Base-by-base conservation (phyloP, 805 yeast species). In the Diddensiella santjacobensis region DNA sequence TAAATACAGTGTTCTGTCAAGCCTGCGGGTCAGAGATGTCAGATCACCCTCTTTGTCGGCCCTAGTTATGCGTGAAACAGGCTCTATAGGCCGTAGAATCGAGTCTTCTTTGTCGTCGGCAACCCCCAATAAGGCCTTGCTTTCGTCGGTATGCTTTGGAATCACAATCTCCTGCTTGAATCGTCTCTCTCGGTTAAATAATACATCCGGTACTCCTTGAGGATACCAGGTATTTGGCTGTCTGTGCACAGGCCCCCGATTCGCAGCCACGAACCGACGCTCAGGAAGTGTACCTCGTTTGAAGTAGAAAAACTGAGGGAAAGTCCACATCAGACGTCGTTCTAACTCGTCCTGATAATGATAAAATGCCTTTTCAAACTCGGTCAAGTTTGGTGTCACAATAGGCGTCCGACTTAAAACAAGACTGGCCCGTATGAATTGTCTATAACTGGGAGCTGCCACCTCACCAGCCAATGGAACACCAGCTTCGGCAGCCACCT, bases 281-380 rank as follows among this genome's bases (percentile, higher is more conserved):
- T 88, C 96, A 2, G 96, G 80, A 53, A 93, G 72, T 1, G 97
- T 84, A 53, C 98, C 98, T 59, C 79, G 83, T 62, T 84, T 87
- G 71, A 83, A 93, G 70, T 90, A 93, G 64, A 81, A 90, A 78
- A 88, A 88, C 58, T 84, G 81, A 3, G 99, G 98, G 67, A 93
- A 93, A 0, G 98, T 89, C 96, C 96, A 89, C 96, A 90, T 89
- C 57, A 93, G 74, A 59, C 98, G 78, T 62, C 82, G 82, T 73
- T 89, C 90, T 47, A 93, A 74, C 65, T 87, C 95, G 44, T 80
- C 78, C 67, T 90, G 96, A 65, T 93, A 93, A 46, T 80, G 72
- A 64, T 84, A 87, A 67, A 83, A 93, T 44, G 81, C 80, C 51
- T 71, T 61, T 58, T 88, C 96, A 58, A 91, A 84, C 48, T 73